Conservation (phyloP, 129 eudicot genomes). For the Daucus carota region DNA sequence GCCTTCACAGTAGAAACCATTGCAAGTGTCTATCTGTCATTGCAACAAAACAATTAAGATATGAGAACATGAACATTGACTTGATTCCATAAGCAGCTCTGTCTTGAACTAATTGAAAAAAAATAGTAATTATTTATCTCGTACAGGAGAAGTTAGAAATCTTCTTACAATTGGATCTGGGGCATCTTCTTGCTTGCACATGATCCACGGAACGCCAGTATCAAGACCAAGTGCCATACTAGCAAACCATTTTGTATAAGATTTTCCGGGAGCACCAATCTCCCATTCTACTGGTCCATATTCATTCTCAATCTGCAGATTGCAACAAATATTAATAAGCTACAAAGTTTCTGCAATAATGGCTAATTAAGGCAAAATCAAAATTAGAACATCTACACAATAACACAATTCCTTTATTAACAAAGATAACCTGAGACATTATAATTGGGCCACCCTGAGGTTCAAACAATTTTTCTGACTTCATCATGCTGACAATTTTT, state of each 20-base stretch:
- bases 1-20: conserved; percentile 20
- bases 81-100: not conserved
- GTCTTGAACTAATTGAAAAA: not conserved
- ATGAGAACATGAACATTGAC: not conserved
- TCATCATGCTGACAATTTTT: conserved; percentile 80
- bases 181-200: conserved; percentile 34
- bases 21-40: conserved; percentile 16
- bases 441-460: conserved; percentile 95
- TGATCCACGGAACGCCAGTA: conserved; percentile 38
- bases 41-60: not conserved
- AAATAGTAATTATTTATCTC: not conserved
- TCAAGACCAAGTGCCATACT: conserved; percentile 26
- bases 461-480: conserved; percentile 76
- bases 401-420: not conserved
- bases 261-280: conserved; percentile 27
- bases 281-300: conserved; percentile 30
- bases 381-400: not conserved
- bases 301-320: conserved; percentile 32
- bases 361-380: not conserved
- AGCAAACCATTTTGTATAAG: conserved; percentile 30
- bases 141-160: not conserved
- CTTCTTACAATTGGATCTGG: conserved; percentile 30
- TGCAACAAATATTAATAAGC: not conserved
- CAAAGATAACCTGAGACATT: conserved; percentile 62
- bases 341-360: not conserved